Conservation (phyloP, 495 filamentous ascomycete genomes). For the Aspergillus asperescens region DNA sequence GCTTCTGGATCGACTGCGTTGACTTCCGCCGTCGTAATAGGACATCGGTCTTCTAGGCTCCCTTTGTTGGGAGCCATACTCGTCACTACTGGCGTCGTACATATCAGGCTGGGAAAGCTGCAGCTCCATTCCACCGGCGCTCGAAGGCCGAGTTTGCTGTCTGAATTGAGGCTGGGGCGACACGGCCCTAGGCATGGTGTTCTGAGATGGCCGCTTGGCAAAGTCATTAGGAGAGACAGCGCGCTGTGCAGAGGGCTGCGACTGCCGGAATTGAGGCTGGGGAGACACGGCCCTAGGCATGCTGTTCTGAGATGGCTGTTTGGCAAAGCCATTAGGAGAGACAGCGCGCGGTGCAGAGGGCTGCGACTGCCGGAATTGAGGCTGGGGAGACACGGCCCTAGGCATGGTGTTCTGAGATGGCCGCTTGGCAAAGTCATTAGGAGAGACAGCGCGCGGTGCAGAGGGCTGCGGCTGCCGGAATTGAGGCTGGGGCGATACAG, state of each 20-base stretch:
- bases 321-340: constrained; percentile 1
- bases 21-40: constrained; percentile 51
- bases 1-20: constrained; percentile 60
- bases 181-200: not conserved
- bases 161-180: constrained; percentile 29
- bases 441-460: not conserved
- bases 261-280: constrained; percentile 20
- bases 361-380: not conserved
- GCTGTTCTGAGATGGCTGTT: not conserved
- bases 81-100: constrained; percentile 45
- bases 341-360: not conserved
- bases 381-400: not conserved
- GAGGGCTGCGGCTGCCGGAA: not conserved
- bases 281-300: not conserved
- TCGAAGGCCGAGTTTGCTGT: constrained; percentile 57
- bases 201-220: not conserved
- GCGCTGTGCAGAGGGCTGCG: not conserved
- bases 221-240: not conserved
- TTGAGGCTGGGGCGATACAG: not conserved
- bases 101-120: constrained; percentile 60
- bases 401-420: not conserved
- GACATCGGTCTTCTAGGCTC: constrained; percentile 45
- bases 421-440: not conserved
- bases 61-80: constrained; percentile 48
- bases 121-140: constrained; percentile 72